Evolutionary conservation across 495 filamentous ascomycete species (phyloP), one percentile per base, ranked within the genome.

Genomic region (Podospora pseudoanserina): DNA sequence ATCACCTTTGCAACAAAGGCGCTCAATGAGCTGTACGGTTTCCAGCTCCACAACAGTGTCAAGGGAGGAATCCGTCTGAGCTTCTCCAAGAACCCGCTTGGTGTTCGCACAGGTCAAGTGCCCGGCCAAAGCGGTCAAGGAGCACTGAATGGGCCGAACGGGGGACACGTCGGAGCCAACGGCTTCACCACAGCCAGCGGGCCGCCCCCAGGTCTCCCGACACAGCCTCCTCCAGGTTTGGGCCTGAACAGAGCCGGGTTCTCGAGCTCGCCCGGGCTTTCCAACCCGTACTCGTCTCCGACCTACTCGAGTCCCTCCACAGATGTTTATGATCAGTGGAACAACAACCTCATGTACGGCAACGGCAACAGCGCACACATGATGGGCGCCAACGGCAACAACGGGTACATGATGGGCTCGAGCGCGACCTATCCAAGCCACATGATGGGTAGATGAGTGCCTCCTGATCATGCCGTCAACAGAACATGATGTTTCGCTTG

Each of bases 21-120:
- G 0, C 84, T 98, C 9, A 91, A 94, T 71, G 93, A 97, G 66
- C 84, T 98, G 19, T 98, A 98, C 71, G 95, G 95, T 0, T 88
- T 91, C 65, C 88, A 87, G 26, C 85, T 99, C 56, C 92, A 92
- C 74, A 98, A 97, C 78, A 95, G 92, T 77, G 87, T 93, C 75
- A 98, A 97, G 75, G 96, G 95, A 55, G 95, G 95, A 55, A 97
- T 99, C 73, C 90, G 96, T n/a, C 86, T 99, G 53, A 96, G 92
- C 76, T 99, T 98, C 81, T 97, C 94, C 13, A 98, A 98, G 81
- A 99, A 98, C 73, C 95, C 95, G 2, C 85, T 99, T 9, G 95
- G 96, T 28, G 96, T 98, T 26, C 92, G 95, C 32, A 90, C 89
- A 1, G 89, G 89, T 23, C 92, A 93, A 68, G 82, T 86, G 1